phyloP scores from a whole-genome alignment of 208 protist genomes.

The Leishmania aethiopica region DNA sequence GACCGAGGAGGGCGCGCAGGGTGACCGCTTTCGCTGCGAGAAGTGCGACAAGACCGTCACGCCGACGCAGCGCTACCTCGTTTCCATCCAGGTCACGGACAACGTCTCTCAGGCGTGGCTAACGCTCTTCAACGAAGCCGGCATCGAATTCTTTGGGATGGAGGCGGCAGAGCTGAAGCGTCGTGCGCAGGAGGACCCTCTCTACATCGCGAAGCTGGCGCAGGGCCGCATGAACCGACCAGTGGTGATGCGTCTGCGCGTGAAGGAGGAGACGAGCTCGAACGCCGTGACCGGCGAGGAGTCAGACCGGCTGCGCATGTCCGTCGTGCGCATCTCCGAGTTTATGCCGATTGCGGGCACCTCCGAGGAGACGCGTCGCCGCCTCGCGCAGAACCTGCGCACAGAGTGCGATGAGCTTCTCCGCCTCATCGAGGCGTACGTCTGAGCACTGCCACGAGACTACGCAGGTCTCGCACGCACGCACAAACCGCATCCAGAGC shows the following conservation, averaged over 20 bases:
- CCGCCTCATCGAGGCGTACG: slow-evolving; percentile 76
- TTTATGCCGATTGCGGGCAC: slow-evolving; percentile 83
- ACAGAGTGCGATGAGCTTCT: slow-evolving; percentile 86
- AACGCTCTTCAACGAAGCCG: slow-evolving; percentile 91
- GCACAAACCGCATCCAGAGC: neutral
- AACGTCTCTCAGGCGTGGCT: slow-evolving; percentile 91
- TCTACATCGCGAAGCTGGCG: slow-evolving; percentile 75
- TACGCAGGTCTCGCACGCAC: neutral
- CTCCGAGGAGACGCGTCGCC: slow-evolving; percentile 66
- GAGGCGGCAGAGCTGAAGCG: slow-evolving; percentile 82
- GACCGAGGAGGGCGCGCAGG: slow-evolving; percentile 73
- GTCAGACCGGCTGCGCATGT: slow-evolving; percentile 81
- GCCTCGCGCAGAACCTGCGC: slow-evolving; percentile 69
- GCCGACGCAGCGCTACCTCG: slow-evolving; percentile 85
- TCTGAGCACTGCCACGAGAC: slow-evolving; percentile 20
- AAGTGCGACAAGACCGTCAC: slow-evolving; percentile 84
- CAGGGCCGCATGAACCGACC: slow-evolving; percentile 88
- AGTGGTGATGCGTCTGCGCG: slow-evolving; percentile 84
- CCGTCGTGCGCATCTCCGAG: slow-evolving; percentile 78
- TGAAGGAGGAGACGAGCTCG: slow-evolving; percentile 79
- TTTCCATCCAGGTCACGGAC: slow-evolving; percentile 89
- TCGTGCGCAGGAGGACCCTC: slow-evolving; percentile 71
- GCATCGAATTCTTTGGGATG: slow-evolving; percentile 90
- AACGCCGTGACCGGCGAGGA: slow-evolving; percentile 58
- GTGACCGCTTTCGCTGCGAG: slow-evolving; percentile 85